Evolutionary conservation across 345 rosid species (phyloP).

Genomic region (Citrus hindsii): DNA sequence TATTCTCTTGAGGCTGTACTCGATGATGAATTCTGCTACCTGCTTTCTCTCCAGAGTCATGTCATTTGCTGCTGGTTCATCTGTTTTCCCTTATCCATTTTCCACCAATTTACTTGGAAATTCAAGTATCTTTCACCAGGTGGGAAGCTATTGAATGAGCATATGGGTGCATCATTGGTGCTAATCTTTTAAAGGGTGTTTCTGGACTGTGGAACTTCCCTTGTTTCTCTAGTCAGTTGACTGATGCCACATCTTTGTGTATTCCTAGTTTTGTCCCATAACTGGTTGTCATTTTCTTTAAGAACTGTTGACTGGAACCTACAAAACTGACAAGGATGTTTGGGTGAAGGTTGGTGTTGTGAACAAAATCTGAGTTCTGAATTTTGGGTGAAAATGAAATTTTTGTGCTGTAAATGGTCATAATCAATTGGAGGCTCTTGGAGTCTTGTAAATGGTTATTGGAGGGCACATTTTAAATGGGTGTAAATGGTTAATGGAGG

Average conservation of each 20-base stretch:
- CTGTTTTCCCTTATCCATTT: not conserved
- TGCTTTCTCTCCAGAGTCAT: not conserved
- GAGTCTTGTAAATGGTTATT: not conserved
- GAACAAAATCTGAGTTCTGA: not conserved
- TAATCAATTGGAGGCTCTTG: constrained; percentile 2
- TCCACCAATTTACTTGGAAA: not conserved
- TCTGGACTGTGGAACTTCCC: not conserved
- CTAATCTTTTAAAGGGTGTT: not conserved
- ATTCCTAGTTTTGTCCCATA: constrained; percentile 1
- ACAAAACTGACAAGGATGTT: not conserved
- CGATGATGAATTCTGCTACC: not conserved
- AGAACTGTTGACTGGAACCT: constrained; percentile 1
- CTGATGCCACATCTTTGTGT: not conserved
- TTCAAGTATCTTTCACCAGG: not conserved
- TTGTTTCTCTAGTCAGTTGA: not conserved
- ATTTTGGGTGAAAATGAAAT: not conserved
- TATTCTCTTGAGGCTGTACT: not conserved
- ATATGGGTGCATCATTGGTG: not conserved
- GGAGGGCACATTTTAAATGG: not conserved
- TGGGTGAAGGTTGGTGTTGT: not conserved
- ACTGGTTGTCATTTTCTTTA: constrained; percentile 1
- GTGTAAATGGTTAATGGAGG: not conserved
- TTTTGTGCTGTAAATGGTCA: constrained; percentile 3
- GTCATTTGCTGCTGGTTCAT: not conserved
- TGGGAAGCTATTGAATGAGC: not conserved